These are phyloP conservation scores for Pluteus cervinus DNA, from an alignment of 768 basidiomycete genomes.

Conservation along the genomic window DNA sequence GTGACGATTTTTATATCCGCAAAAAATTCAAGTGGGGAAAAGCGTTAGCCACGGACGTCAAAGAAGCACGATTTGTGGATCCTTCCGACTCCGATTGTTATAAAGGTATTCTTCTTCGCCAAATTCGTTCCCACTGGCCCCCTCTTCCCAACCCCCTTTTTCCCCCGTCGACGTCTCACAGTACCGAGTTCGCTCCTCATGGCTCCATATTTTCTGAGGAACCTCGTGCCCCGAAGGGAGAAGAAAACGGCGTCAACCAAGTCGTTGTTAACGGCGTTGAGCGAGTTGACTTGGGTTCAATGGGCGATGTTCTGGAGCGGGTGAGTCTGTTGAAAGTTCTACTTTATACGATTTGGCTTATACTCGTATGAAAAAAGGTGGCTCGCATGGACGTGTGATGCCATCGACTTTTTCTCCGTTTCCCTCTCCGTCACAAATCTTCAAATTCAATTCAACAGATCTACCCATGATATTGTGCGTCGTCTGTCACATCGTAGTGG, in stretches of 20 bases:
- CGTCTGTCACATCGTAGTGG: not conserved
- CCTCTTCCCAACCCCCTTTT: too few species aligned
- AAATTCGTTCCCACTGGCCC: too few species aligned
- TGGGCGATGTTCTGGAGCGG: conserved; percentile 54
- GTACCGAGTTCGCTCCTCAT: conserved; percentile 26
- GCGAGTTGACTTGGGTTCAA: conserved; percentile 40
- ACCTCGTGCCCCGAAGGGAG: conserved; percentile 37
- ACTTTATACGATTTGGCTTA: not conserved
- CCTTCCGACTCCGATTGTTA: too few species aligned
- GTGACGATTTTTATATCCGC: too few species aligned
- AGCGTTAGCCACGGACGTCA: too few species aligned
- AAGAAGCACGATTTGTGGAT: too few species aligned
- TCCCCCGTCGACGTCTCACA: too few species aligned
- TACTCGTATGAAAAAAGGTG: conserved; percentile 11
- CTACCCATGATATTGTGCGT: conserved; percentile 17
- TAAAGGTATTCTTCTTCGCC: too few species aligned
- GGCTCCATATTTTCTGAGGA: conserved; percentile 42
- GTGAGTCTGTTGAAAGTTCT: conserved; percentile 26
- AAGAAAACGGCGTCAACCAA: conserved; percentile 15
- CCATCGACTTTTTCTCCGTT: conserved; percentile 23
- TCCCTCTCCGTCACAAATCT: conserved; percentile 17
- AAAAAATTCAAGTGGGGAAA: too few species aligned
- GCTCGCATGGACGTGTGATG: conserved; percentile 23
- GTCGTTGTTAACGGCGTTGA: conserved; percentile 38
- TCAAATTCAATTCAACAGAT: conserved; percentile 13